phyloP scores from a whole-genome alignment of 176 grass and related monocot genomes.

The Panicum miliaceum region DNA sequence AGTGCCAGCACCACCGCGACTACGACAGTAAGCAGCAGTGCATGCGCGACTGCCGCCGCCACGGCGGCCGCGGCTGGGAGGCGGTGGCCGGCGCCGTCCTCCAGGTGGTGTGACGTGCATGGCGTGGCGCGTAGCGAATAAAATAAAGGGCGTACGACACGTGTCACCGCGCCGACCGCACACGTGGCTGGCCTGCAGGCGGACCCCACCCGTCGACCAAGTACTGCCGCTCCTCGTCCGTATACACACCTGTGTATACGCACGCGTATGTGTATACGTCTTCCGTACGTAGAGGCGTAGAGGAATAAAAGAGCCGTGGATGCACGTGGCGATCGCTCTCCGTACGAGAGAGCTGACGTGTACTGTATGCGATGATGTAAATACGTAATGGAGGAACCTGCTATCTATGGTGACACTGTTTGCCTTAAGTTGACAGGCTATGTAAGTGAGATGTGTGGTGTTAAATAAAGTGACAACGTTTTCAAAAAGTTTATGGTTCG shows the following conservation, averaged over 20 bases:
- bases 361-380: neutral
- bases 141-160: neutral
- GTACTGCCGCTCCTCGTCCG: neutral
- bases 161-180: neutral
- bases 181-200: neutral
- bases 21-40: neutral
- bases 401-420: neutral
- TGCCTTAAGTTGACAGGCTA: neutral
- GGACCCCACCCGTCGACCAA: neutral
- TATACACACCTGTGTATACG: neutral
- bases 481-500: neutral
- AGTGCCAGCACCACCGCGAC: conserved; percentile 6
- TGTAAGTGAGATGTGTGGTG: neutral
- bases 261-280: neutral
- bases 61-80: neutral
- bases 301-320: conserved; percentile 38
- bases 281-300: neutral
- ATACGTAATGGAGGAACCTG: neutral
- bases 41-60: conserved; percentile 15
- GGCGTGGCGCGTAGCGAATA: neutral
- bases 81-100: conserved; percentile 42
- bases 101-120: conserved; percentile 16
- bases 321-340: conserved; percentile 3
- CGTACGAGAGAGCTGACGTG: neutral
- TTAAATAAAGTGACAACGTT: neutral